Conservation (phyloP, 1,284 basidiomycete genomes). For the Trichosporon ovoides region DNA sequence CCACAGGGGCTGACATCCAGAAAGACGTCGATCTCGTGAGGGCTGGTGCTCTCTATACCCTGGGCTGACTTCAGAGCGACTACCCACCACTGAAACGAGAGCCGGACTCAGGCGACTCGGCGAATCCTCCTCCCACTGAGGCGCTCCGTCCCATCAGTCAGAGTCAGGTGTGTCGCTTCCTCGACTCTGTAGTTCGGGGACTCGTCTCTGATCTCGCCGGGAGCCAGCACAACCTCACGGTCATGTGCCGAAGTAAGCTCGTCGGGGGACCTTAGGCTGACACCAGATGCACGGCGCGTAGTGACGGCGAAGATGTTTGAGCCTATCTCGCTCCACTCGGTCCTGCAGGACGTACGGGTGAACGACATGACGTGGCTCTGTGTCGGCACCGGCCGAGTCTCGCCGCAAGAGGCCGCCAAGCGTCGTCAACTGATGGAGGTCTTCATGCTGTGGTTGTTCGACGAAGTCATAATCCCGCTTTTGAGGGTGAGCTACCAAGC, state of each 20-base stretch:
- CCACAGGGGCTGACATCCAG: slow-evolving; percentile 7
- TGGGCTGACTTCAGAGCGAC: neutral
- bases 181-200: slow-evolving; percentile 58
- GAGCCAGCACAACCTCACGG: slow-evolving; percentile 61
- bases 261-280: slow-evolving; percentile 39
- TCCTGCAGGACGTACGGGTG: slow-evolving; percentile 71
- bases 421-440: slow-evolving; percentile 73
- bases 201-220: slow-evolving; percentile 82
- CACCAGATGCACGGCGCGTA: slow-evolving; percentile 64
- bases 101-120: neutral
- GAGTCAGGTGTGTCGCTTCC: slow-evolving; percentile 66
- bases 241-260: slow-evolving; percentile 59
- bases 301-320: slow-evolving; percentile 74
- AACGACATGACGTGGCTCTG: slow-evolving; percentile 77
- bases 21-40: slow-evolving; percentile 14
- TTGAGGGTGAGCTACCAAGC: slow-evolving; percentile 58
- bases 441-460: slow-evolving; percentile 88
- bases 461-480: slow-evolving; percentile 73
- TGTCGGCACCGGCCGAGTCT: slow-evolving; percentile 37
- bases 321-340: slow-evolving; percentile 66
- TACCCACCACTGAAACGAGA: neutral
- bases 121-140: neutral
- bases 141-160: slow-evolving; percentile 11
- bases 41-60: neutral
- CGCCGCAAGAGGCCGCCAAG: slow-evolving; percentile 65